Conservation (phyloP, 225 moss, liverwort and hornwort species). For the Rhytidiadelphus loreus region DNA sequence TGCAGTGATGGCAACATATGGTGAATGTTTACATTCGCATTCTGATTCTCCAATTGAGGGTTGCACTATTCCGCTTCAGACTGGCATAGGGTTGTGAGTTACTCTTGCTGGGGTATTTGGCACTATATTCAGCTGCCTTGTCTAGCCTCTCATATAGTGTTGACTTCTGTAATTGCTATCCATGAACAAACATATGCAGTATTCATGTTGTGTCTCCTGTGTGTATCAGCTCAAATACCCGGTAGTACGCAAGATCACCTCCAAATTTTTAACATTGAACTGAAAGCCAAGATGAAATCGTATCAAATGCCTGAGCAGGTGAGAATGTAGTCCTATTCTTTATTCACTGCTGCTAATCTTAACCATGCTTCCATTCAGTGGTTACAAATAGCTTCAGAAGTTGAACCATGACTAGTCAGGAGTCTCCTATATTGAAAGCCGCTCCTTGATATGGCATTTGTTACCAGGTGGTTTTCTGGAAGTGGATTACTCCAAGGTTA, state of each 20-base stretch:
- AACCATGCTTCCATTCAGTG: not conserved
- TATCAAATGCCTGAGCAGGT: conserved; percentile 98
- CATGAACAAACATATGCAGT: not conserved
- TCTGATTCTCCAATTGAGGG: not conserved
- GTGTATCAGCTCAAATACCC: conserved; percentile 57
- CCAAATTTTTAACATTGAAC: conserved; percentile 91
- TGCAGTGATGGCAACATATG: not conserved
- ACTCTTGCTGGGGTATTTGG: not conserved
- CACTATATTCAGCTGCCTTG: not conserved
- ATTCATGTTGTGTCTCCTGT: not conserved
- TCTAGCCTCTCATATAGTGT: not conserved
- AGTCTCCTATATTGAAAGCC: not conserved
- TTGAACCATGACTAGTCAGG: not conserved
- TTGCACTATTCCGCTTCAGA: not conserved
- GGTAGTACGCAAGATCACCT: conserved; percentile 84
- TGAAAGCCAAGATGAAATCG: conserved; percentile 90
- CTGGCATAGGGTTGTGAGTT: not conserved
- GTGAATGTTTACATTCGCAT: not conserved
- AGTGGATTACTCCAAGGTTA: conserved; percentile 85
- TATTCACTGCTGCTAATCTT: not conserved
- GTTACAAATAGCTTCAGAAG: not conserved
- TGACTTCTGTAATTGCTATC: not conserved
- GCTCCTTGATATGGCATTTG: not conserved
- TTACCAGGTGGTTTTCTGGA: conserved; percentile 89
- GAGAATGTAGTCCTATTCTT: not conserved